Percentiles rank a stretch among this genome's conserved stretches.
phyloP scores from a whole-genome alignment of 2,329 filamentous ascomycete genomes.

The Colletotrichum trifolii region DNA sequence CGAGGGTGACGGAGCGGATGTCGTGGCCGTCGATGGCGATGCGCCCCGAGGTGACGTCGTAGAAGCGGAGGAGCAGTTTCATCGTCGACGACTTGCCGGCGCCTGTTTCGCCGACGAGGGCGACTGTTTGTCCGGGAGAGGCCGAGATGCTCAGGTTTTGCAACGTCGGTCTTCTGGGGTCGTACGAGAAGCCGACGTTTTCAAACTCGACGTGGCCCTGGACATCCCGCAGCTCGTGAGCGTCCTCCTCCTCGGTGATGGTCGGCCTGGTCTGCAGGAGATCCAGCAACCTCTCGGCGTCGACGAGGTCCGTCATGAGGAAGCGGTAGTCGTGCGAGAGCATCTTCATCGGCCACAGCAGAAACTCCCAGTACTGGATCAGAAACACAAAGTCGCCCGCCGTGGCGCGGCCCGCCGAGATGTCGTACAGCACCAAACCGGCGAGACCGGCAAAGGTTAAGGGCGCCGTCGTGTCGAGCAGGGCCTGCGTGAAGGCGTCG shows the following conservation, averaged over 20 bases:
- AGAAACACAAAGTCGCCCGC: slow-evolving; percentile 74
- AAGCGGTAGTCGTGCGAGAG: slow-evolving; percentile 39
- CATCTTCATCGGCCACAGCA: slow-evolving; percentile 53
- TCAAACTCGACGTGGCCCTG: slow-evolving; percentile 64
- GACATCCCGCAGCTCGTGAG: slow-evolving; percentile 55
- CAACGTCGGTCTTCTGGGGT: slow-evolving; percentile 62
- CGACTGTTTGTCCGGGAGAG: slow-evolving; percentile 65
- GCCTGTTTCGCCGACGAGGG: slow-evolving; percentile 71
- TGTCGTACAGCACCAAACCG: slow-evolving; percentile 62
- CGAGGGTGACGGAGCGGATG: slow-evolving; percentile 43
- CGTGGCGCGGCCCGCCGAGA: slow-evolving; percentile 58
- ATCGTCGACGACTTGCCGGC: slow-evolving; percentile 72
- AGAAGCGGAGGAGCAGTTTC: slow-evolving; percentile 70
- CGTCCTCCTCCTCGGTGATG: slow-evolving; percentile 60
- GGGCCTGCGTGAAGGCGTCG: slow-evolving; percentile 39
- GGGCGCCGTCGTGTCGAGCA: slow-evolving; percentile 56
- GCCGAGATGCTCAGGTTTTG: slow-evolving; percentile 60
- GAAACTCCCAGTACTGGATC: slow-evolving; percentile 69
- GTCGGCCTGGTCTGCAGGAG: slow-evolving; percentile 68
- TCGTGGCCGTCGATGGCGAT: slow-evolving; percentile 38
- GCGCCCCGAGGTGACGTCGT: slow-evolving; percentile 63
- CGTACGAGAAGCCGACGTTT: slow-evolving; percentile 66
- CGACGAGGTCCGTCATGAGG: slow-evolving; percentile 61
- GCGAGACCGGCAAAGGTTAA: slow-evolving; percentile 48
- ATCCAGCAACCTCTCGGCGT: slow-evolving; percentile 70